Percentiles rank a stretch among this genome's conserved stretches.
These are phyloP conservation scores for Wickerhamomyces sp. DNA, from an alignment of 1,139 yeast species.

Conservation along the genomic window DNA sequence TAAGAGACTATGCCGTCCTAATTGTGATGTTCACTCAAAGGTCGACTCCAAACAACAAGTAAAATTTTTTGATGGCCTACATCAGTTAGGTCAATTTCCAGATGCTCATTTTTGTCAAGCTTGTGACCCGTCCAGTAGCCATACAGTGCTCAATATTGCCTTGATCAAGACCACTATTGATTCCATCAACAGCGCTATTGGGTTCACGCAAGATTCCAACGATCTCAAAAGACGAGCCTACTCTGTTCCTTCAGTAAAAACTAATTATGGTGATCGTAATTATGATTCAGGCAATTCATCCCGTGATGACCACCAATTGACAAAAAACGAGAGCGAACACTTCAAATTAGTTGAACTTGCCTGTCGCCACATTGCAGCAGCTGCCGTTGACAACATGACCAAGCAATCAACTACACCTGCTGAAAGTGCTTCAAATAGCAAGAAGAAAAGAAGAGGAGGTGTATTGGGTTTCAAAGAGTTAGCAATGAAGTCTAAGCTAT, in stretches of 20 bases:
- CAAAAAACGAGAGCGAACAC: constrained; percentile 64
- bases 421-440: constrained; percentile 24
- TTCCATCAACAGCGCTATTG: constrained; percentile 50
- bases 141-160: constrained; percentile 38
- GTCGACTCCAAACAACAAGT: constrained; percentile 37
- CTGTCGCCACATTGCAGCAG: constrained; percentile 77
- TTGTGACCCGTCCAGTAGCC: constrained; percentile 38
- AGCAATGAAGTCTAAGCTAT: constrained; percentile 76
- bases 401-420: constrained; percentile 14
- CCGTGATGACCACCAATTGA: constrained; percentile 24
- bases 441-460: constrained; percentile 75
- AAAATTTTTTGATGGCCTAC: constrained; percentile 36
- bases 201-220: constrained; percentile 41
- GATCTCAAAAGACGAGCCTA: constrained; percentile 20
- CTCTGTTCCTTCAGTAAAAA: constrained; percentile 23
- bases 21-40: constrained; percentile 49
- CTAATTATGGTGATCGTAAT: constrained; percentile 29
- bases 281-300: constrained; percentile 14
- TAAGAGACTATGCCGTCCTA: constrained; percentile 56
- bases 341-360: constrained; percentile 71
- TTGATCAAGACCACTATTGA: constrained; percentile 54
- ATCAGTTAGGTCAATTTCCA: constrained; percentile 33
- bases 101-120: constrained; percentile 49
- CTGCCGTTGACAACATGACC: constrained; percentile 60
- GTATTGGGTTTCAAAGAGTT: constrained; percentile 84